Base-by-base conservation (phyloP, 306 rosid species). In the Malus orientalis region DNA sequence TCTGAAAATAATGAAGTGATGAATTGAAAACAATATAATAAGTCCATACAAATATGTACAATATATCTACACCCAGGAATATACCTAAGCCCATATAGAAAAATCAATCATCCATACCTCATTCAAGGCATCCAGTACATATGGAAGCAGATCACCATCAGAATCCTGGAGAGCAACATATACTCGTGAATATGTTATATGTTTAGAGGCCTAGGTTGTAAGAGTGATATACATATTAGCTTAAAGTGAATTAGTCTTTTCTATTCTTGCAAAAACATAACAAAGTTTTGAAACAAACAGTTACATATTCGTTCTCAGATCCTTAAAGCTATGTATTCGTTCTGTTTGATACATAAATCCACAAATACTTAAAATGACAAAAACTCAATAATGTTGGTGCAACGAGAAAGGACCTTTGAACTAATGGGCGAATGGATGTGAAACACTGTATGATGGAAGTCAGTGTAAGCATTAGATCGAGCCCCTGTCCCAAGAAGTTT, bases 401-500 rank as follows among this genome's bases (percentile, higher is more conserved):
- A 74, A 53, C 30, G 73, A 44, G 75, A 81, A 80, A 66, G 73
- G 67, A 93, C 98, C 98, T 92, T 92, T 44, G 97, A 86, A 73
- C 82, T 87, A 32, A 88, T 89, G 74, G 99, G 99, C 71, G 99
- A 83, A 87, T 95, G 99, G 78, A 95, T 91, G 87, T 95, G 99
- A 86, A 95, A 95, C 83, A 95, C 99, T 14, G 99, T 95, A 81
- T 95, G 99, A 78, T 95, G 99, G 85, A 95, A 95, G 86, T 95
- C 99, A 33, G 99, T 95, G 81, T 95, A 95, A 78, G 99, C 99
- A 79, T 95, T 95, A 32, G 99, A 95, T 74, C 99, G 96, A 29
- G 99, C 97, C 78, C 99, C 99, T 53, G 99, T 95, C 75, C 97
- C 97, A 23, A 95, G 84, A 88, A 95, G 97, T 81, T 90, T 95